Base-by-base conservation (phyloP, 2,329 filamentous ascomycete genomes). In the Alternaria infectoria region DNA sequence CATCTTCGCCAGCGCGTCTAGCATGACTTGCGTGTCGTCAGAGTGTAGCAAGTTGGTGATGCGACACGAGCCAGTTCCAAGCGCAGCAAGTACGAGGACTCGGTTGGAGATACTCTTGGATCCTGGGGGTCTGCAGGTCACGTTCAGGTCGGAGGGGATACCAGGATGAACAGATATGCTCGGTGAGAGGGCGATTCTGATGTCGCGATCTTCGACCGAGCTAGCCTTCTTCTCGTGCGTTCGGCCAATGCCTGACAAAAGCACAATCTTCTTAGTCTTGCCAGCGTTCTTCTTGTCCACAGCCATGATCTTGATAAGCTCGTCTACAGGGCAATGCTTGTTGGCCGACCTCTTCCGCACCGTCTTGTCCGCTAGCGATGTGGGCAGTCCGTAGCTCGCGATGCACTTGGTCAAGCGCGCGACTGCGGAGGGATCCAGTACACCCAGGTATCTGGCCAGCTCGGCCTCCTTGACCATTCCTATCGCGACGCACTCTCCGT, bases 241-340 rank as follows among this genome's bases (percentile, higher is more conserved):
- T 74, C 90, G 89, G 61, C 96, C 96, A 76, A 99, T 97, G 12
- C 91, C 91, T 1, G 93, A 94, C 11, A 99, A 85, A 8, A 99
- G 87, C 7, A 97, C 95, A 67, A 99, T 91, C 82, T 97, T 98
- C 86, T 99, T 99, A 81, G 95, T 93, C 62, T 88, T 88, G 2
- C 96, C 96, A 47, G 97, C 92, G 69, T 99, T 99, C 85, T 99
- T 99, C 87, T 99, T 99, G 82, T 99, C 96, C 9, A 99, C 91
- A 0, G 91, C 93, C 96, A 99, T 99, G 78, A 97, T 97, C 69
- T 91, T 87, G 60, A 99, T 86, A 55, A 99, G 82, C 36, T 91
- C 87, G 71, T 97, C 92, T 3, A 97, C 92, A 0, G 92, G 90
- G 77, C 96, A 99, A 68, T 88, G 86, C 81, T 97, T 97, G 57